These are phyloP conservation scores for Naganishia sp. DNA, from an alignment of 1,284 basidiomycete species.

Conservation along the genomic window DNA sequence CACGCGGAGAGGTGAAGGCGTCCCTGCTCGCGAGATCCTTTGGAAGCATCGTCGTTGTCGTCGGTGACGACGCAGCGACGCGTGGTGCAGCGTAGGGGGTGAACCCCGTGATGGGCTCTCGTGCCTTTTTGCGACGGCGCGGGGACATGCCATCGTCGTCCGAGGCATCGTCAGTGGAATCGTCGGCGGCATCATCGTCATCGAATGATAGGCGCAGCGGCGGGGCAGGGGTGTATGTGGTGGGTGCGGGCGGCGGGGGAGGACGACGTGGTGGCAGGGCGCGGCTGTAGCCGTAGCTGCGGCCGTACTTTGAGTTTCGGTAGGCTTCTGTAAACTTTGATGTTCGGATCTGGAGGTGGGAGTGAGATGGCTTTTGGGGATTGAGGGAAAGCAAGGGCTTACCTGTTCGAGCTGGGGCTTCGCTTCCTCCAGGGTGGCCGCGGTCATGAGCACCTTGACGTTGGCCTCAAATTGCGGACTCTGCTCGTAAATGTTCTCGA, in stretches of 20 bases:
- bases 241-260: constrained; percentile 7
- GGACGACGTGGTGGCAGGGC: constrained; percentile 19
- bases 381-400: constrained; percentile 40
- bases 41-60: constrained; percentile 28
- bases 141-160: constrained; percentile 1
- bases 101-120: constrained; percentile 61
- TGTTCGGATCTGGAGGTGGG: constrained; percentile 41
- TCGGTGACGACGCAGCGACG: constrained; percentile 9
- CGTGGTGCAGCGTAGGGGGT: constrained; percentile 67
- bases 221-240: constrained; percentile 12
- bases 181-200: constrained; percentile 28
- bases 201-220: constrained; percentile 22
- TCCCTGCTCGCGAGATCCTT: constrained; percentile 27
- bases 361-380: no score
- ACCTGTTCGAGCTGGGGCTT: constrained; percentile 78
- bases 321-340: constrained; percentile 38
- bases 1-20: constrained; percentile 22
- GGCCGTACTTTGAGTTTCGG: constrained; percentile 34
- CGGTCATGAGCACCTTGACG: constrained; percentile 78
- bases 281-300: constrained; percentile 26
- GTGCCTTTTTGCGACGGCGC: not conserved
- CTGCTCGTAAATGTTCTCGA: constrained; percentile 94
- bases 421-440: constrained; percentile 72
- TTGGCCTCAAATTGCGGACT: constrained; percentile 86
- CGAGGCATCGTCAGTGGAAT: not conserved